Conservation (phyloP, 2,329 filamentous ascomycete species). For the Cladosporium sp. region DNA sequence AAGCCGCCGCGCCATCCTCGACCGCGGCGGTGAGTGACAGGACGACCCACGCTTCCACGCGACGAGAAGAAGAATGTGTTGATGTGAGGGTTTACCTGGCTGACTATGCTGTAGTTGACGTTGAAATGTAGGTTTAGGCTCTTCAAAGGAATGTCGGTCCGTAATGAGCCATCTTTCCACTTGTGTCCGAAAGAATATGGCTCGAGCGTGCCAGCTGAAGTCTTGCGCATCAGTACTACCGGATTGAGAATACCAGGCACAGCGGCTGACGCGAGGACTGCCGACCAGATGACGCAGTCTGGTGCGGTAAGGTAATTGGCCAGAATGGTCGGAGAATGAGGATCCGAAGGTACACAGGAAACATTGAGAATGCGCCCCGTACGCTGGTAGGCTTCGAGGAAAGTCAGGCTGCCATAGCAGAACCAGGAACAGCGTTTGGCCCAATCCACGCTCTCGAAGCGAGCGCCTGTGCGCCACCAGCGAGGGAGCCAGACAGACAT, state of each 20-base stretch:
- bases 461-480: conserved; percentile 88
- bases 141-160: conserved; percentile 93
- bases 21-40: conserved; percentile 87
- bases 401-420: conserved; percentile 83
- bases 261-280: conserved; percentile 87
- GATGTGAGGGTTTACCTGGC: conserved; percentile 89
- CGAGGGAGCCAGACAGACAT: conserved; percentile 69
- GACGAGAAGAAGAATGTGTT: conserved; percentile 99
- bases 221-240: conserved; percentile 87
- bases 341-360: conserved; percentile 90
- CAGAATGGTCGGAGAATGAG: conserved; percentile 84
- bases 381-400: conserved; percentile 86
- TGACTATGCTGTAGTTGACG: conserved; percentile 91
- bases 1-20: conserved; percentile 95
- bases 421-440: conserved; percentile 82
- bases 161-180: conserved; percentile 94
- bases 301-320: conserved; percentile 93
- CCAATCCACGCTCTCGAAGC: conserved; percentile 93
- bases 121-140: conserved; percentile 95
- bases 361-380: conserved; percentile 95
- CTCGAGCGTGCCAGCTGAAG: conserved; percentile 64
- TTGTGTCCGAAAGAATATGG: conserved; percentile 98
- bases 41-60: conserved; percentile 81
- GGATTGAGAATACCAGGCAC: conserved; percentile 95
- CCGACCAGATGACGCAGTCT: conserved; percentile 97